Percentiles rank a stretch among this genome's conserved stretches.
These are phyloP conservation scores for Phaeosphaeria sp. DNA, from an alignment of 2,329 filamentous ascomycete species.

Conservation along the genomic window DNA sequence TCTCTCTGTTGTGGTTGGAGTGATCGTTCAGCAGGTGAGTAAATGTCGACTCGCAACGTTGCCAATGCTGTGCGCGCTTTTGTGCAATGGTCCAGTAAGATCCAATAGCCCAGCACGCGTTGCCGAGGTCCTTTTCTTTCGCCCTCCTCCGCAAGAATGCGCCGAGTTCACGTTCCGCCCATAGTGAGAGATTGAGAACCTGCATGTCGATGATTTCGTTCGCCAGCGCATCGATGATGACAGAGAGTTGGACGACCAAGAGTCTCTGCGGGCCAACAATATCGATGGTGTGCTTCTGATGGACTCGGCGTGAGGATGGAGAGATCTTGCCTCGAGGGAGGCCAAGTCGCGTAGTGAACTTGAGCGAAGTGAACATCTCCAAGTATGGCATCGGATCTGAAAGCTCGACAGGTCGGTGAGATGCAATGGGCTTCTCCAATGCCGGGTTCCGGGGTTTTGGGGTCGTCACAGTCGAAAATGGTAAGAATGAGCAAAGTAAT, in stretches of 20 bases:
- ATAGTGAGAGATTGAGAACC: constrained; percentile 64
- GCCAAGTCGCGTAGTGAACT: constrained; percentile 62
- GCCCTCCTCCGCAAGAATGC: constrained; percentile 56
- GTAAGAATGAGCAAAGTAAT: constrained; percentile 50
- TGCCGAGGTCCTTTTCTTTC: constrained; percentile 61
- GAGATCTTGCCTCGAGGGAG: constrained; percentile 24
- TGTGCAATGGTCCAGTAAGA: constrained; percentile 70
- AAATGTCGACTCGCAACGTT: constrained; percentile 59
- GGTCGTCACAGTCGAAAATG: constrained; percentile 40
- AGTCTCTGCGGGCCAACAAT: constrained; percentile 60
- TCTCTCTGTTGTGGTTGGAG: constrained; percentile 23
- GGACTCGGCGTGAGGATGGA: constrained; percentile 18
- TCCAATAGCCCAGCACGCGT: constrained; percentile 71
- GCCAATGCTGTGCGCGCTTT: constrained; percentile 70
- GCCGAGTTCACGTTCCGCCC: constrained; percentile 65
- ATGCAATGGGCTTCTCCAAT: constrained; percentile 56
- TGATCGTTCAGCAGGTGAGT: constrained; percentile 31
- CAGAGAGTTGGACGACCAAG: constrained; percentile 64
- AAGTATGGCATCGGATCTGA: constrained; percentile 73
- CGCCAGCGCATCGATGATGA: constrained; percentile 56
- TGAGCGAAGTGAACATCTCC: constrained; percentile 73
- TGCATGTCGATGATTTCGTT: constrained; percentile 62
- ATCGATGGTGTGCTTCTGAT: constrained; percentile 60
- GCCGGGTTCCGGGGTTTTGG: constrained; percentile 29
- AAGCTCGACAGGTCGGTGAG: constrained; percentile 70